phyloP scores from a whole-genome alignment of 2,329 filamentous ascomycete genomes.

The Fusarium torreyae region DNA sequence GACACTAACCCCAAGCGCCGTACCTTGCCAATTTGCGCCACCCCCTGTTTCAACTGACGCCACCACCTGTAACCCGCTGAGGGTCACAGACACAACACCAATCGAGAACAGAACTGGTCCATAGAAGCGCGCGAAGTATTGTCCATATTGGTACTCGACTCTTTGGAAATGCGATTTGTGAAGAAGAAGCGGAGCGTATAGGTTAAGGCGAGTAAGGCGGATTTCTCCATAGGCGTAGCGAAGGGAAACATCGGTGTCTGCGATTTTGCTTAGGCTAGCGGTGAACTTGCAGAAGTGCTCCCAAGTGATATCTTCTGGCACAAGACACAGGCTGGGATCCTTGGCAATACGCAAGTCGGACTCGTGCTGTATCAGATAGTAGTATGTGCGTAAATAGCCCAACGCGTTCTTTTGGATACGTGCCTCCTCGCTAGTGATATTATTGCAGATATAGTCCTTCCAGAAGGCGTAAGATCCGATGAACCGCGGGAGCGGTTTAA shows the following conservation, averaged over 20 bases:
- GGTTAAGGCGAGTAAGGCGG: not conserved
- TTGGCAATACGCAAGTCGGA: constrained; percentile 19
- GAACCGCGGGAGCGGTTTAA: constrained; percentile 5
- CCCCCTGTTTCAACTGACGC: constrained; percentile 2
- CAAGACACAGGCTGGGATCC: not conserved
- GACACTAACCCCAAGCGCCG: constrained; percentile 4
- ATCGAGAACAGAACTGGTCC: constrained; percentile 2
- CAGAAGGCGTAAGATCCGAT: not conserved
- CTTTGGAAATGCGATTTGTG: not conserved
- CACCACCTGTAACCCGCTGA: constrained; percentile 5
- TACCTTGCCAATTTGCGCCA: not conserved
- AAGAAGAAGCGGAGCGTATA: not conserved
- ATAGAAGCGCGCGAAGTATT: constrained; percentile 6
- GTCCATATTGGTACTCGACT: constrained; percentile 1
- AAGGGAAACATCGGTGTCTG: not conserved
- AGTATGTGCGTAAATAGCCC: constrained; percentile 4
- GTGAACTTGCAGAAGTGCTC: constrained; percentile 1
- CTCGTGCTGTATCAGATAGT: constrained; percentile 1
- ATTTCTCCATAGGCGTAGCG: constrained; percentile 1
- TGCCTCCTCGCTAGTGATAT: not conserved
- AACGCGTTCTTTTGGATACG: not conserved
- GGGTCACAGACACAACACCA: not conserved
- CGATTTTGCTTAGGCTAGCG: not conserved
- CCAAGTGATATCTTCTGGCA: not conserved
- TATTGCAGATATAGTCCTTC: not conserved